Base-by-base conservation (phyloP, 306 rosid genomes). In the Rubus parviflorus region DNA sequence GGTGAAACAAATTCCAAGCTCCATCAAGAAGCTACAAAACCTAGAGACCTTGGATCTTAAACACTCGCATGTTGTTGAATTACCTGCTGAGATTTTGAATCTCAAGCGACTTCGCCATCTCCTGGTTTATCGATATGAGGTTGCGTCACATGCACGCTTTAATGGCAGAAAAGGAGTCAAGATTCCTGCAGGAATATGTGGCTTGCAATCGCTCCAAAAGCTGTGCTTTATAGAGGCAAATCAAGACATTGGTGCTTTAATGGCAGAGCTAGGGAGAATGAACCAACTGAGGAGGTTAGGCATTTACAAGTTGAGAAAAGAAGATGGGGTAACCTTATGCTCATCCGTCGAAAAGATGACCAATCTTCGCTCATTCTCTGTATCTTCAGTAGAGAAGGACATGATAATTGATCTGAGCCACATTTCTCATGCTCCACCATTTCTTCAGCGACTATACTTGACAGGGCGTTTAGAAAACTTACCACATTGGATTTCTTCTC, bases 21-120 rank as follows among this genome's bases (percentile, higher is more conserved):
- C 72, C 16, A 75, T 86, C 16, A 77, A 57, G 72, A 81, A 82
- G 42, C 79, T 86, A 17, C 75, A 51, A 30, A 68, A 74, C 19
- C 79, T 86, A 8, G 71, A 86, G 77, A 81, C 84, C 0, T 42
- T 83, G 52, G 85, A 86, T 58, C 84, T 86, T 4, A 83, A 75
- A 62, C 66, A 69, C 2, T 70, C 89, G 6, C n/a, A 8, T 3
- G 75, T 86, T 37, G 62, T 60, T 19, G 79, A 47, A n/a, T 48
- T 86, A 19, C 87, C 89, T 19, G 43, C 49, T 20, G 85, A 77
- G 64, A 80, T 80, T 68, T 35, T 42, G 13, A 75, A 25, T 22
- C 83, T 86, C 56, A 70, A 77, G 42, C 62, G 47, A 19, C 89
- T 86, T 20, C 83, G 81, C 20, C 86, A 79, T 73, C 83, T 79